Evolutionary conservation across 2,329 filamentous ascomycete genomes (phyloP).

Genomic region (Ophiostoma sp.): DNA sequence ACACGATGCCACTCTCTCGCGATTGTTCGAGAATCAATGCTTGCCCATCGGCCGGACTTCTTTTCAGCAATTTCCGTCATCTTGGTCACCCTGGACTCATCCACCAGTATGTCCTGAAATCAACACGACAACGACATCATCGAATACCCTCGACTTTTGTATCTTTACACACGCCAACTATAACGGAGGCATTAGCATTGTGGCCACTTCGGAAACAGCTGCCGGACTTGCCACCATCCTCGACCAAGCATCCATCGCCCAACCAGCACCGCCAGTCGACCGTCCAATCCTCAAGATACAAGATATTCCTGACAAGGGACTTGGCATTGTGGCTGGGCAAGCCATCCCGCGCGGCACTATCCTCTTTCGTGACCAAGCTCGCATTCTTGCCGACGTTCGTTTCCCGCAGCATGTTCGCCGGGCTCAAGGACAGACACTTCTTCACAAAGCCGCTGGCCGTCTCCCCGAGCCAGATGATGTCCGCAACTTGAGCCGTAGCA

Average conservation of each 20-base stretch:
- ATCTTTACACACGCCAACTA: constrained; percentile 32
- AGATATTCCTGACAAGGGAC: neutral
- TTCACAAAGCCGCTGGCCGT: neutral
- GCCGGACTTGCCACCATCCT: constrained; percentile 23
- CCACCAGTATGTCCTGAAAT: constrained; percentile 30
- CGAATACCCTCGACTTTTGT: constrained; percentile 26
- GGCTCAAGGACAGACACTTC: neutral
- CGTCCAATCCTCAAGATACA: neutral
- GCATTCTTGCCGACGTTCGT: neutral
- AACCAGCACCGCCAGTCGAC: neutral
- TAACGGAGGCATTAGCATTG: constrained; percentile 25
- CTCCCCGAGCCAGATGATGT: neutral
- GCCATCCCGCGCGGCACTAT: constrained; percentile 7
- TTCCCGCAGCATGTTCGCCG: constrained; percentile 10
- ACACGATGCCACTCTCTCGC: neutral
- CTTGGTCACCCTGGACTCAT: constrained; percentile 33
- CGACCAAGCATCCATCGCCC: neutral
- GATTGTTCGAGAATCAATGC: neutral
- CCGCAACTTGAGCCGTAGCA: neutral
- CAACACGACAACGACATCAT: constrained; percentile 3
- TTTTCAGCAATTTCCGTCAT: neutral
- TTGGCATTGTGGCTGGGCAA: constrained; percentile 6
- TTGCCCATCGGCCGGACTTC: neutral
- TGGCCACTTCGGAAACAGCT: constrained; percentile 37
- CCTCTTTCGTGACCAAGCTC: neutral